phyloP scores from a whole-genome alignment of 192 early-diverging fungal species.

The Backusella psychrophila region DNA sequence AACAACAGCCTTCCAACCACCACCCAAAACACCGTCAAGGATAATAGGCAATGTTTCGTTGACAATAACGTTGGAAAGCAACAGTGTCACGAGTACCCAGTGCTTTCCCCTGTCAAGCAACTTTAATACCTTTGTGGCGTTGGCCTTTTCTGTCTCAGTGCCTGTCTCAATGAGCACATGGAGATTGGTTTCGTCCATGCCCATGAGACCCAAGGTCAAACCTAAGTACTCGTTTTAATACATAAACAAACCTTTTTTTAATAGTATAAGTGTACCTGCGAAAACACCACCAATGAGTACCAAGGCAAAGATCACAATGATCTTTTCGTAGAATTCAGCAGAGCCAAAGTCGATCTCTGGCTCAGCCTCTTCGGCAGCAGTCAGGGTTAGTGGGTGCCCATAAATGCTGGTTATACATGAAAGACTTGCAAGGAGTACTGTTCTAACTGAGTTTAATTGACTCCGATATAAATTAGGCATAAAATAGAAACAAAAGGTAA shows the following conservation, averaged over 20 bases:
- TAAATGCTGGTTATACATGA: slow-evolving; percentile 11
- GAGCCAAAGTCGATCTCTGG: slow-evolving; percentile 11
- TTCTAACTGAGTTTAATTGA: slow-evolving; percentile 9
- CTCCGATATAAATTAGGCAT: not conserved
- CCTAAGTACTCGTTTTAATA: slow-evolving; percentile 15
- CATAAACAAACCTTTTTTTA: not conserved
- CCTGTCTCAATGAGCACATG: slow-evolving; percentile 85
- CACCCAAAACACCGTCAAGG: slow-evolving; percentile 72
- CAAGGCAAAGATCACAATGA: slow-evolving; percentile 10
- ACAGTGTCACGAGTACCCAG: slow-evolving; percentile 90
- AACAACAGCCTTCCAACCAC: slow-evolving; percentile 81
- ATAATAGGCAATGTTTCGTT: slow-evolving; percentile 94
- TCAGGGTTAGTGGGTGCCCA: slow-evolving; percentile 7
- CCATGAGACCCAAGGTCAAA: slow-evolving; percentile 44
- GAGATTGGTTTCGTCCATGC: slow-evolving; percentile 81
- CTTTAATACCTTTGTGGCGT: slow-evolving; percentile 60
- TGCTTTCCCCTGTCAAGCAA: slow-evolving; percentile 60
- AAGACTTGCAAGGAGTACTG: not conserved
- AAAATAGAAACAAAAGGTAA: not conserved
- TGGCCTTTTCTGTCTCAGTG: slow-evolving; percentile 59
- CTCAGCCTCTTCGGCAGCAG: not conserved
- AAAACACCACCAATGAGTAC: slow-evolving; percentile 31
- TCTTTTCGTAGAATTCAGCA: slow-evolving; percentile 9
- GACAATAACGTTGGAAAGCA: slow-evolving; percentile 91
- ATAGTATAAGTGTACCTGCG: slow-evolving; percentile 11